Base-by-base conservation (phyloP, 1,139 yeast genomes). In the Blastobotrys malaysiensis region DNA sequence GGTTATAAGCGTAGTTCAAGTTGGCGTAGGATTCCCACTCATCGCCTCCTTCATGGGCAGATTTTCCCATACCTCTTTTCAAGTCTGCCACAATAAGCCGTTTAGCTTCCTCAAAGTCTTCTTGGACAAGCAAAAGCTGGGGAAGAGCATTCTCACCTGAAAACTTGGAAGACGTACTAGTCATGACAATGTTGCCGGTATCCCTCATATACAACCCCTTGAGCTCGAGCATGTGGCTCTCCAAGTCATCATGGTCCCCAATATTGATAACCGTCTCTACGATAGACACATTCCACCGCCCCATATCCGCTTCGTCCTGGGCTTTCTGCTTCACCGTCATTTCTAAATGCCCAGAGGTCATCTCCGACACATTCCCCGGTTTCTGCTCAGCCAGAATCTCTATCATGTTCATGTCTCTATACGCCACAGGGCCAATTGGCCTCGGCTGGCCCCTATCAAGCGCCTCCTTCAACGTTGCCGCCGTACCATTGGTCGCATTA, bases 151-250 rank as follows among this genome's bases (percentile, higher is more conserved):
- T 77, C 6, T 75, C 61, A 2, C 95, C 91, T 48, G 79, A 76
- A 65, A 86, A 89, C 67, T 89, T 89, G 9, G 86, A 88, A 21
- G 95, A 81, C 49, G 79, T 75, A 0, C 96, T 80, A 16, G 80
- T 67, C 1, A 86, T 75, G 9, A 89, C 71, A 14, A 89, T 65
- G 54, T 88, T 77, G 0, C 97, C 97, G 0, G 83, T 73, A 9
- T 79, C 76, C 58, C 83, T 83, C 63, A 85, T 85, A 67, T 90
- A 89, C 2, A 88, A 75, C 0, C 96, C 97, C 18, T 69, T 68
- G 20, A 88, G 68, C 1, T 72, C 74, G 16, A 88, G 49, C 6
- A 56, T 58, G 7, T 31, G 39, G 16, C 39, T 31, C 16, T 31
- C 39, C 39, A 31, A 2, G 11, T 60, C 65, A n/a, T 55, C 51